phyloP scores from a whole-genome alignment of 2,329 filamentous ascomycete species.

The Teratosphaeria zuluensis region DNA sequence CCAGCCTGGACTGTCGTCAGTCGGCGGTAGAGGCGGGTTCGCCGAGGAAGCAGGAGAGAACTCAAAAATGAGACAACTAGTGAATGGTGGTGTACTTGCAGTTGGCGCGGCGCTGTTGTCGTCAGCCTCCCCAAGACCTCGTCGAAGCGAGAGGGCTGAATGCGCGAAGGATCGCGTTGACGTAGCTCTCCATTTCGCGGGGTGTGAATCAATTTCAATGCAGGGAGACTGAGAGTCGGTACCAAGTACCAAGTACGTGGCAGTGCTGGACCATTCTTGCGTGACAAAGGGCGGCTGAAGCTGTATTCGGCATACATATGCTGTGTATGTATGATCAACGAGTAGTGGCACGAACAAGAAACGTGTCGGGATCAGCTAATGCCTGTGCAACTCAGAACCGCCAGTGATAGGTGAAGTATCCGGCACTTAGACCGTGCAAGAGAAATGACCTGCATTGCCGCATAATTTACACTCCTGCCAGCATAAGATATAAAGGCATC shows the following conservation, averaged over 20 bases:
- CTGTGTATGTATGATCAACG: no score
- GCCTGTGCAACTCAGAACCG: no score
- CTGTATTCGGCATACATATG: no score
- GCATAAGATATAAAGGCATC: no score
- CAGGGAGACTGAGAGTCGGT: no score
- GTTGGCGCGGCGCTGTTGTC: background rate
- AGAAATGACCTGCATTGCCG: no score
- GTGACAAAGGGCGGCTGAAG: no score
- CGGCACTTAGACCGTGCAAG: no score
- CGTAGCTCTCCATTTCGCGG: background rate
- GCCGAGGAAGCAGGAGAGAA: background rate
- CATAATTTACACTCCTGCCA: no score
- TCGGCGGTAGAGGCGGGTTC: background rate
- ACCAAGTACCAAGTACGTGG: background rate
- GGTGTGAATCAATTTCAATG: background rate
- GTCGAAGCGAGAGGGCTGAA: background rate
- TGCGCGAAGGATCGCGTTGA: conserved; percentile 1
- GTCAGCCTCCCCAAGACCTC: background rate
- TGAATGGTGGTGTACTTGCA: background rate
- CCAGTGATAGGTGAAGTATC: no score
- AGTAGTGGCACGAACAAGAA: no score
- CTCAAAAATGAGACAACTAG: background rate
- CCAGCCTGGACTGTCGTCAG: background rate
- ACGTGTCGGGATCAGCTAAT: no score
- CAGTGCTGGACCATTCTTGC: background rate